phyloP scores from a whole-genome alignment of 306 rosid species.

The Gillenia trifoliata region DNA sequence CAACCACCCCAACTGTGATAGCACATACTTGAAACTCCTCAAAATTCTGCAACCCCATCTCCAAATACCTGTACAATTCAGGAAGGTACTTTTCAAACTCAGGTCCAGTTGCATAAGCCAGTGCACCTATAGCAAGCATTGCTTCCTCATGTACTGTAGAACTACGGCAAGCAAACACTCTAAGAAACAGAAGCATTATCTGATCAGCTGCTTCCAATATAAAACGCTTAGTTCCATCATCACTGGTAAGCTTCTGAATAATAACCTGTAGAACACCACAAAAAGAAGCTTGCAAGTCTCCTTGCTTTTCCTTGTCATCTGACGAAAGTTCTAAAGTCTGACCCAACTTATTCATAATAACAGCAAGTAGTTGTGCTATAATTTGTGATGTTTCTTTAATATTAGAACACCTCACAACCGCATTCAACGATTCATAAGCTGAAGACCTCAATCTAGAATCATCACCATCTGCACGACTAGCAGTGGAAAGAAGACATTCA shows the following conservation, averaged over 20 bases:
- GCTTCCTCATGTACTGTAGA: slow-evolving; percentile 43
- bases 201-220: slow-evolving; percentile 26
- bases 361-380: slow-evolving; percentile 27
- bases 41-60: slow-evolving; percentile 38
- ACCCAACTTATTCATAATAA: slow-evolving; percentile 28
- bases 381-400: slow-evolving; percentile 21
- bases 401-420: slow-evolving; percentile 32
- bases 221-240: slow-evolving; percentile 17
- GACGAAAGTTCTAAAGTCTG: slow-evolving; percentile 32
- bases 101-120: slow-evolving; percentile 34
- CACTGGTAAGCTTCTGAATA: slow-evolving; percentile 33
- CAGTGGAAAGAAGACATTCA: slow-evolving; percentile 25
- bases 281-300: slow-evolving; percentile 37
- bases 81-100: slow-evolving; percentile 28
- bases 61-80: slow-evolving; percentile 28
- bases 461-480: slow-evolving; percentile 34
- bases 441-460: slow-evolving; percentile 31
- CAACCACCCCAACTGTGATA: slow-evolving; percentile 38
- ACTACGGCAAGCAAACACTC: slow-evolving; percentile 37
- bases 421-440: slow-evolving; percentile 40
- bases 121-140: slow-evolving; percentile 38
- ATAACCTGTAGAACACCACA: slow-evolving; percentile 41
- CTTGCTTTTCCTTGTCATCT: slow-evolving; percentile 36
- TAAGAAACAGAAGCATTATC: slow-evolving; percentile 33
- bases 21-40: slow-evolving; percentile 38